Base-by-base conservation (phyloP, 805 yeast genomes). In the Lipomyces chichibuensis region DNA sequence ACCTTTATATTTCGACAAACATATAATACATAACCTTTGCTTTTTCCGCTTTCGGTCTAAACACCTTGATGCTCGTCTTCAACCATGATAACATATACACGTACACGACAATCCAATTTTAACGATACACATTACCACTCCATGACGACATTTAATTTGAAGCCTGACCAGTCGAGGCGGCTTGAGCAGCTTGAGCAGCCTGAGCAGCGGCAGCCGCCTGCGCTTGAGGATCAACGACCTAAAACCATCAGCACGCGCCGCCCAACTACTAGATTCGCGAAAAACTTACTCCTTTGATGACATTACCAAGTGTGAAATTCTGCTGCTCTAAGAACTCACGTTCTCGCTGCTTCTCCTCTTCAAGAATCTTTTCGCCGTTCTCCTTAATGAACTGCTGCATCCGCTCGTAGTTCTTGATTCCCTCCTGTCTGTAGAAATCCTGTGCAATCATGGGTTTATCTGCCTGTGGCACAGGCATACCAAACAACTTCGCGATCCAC, bases 391-490 rank as follows among this genome's bases (percentile, higher is more conserved):
- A 82, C 79, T 89, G 87, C 80, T 88, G 87, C 87, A 92, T 90
- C 73, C 87, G 87, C 74, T 88, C 87, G 78, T 92, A 94, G 78
- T 91, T 92, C 81, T 87, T 86, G 79, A 92, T 97, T 74, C 97
- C 97, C 77, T 91, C 94, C 77, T 92, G 96, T 77, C 98, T 89
- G 72, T 93, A 87, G 64, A 87, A 77, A 79, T 94, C 99, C 77
- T 92, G 84, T 37, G 97, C 97, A 88, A 89, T 86, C 69, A 88
- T 88, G n/a, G 75, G 74, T 67, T 60, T 57, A 72, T 73, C 72
- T 75, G 84, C 76, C 76, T 80, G 72, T 76, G 76, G 85, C 58
- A 80, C 78, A 65, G 82, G 79, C 5, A 83, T 74, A 35, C 75
- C 74, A 37, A 74, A 72, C 57, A 65, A 80, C 72, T 37, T 35